These are phyloP conservation scores for Bruguiera gymnorhiza DNA, from an alignment of 345 rosid genomes.

Conservation along the genomic window DNA sequence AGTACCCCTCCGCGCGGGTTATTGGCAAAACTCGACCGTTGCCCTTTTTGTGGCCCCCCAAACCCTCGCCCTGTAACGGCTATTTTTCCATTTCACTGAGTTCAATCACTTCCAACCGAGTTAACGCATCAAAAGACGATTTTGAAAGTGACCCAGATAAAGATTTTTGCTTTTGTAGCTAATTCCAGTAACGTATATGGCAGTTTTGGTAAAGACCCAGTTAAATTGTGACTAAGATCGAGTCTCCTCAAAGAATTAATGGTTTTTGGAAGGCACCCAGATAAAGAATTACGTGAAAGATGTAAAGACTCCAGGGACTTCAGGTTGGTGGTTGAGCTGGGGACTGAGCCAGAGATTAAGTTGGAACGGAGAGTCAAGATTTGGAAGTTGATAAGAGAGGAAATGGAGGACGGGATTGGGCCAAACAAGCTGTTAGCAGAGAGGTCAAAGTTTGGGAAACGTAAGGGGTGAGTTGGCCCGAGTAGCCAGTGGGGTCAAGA, in stretches of 20 bases:
- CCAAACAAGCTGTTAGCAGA: conserved; percentile 72
- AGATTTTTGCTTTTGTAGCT: conserved; percentile 64
- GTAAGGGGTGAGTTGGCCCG: conserved; percentile 65
- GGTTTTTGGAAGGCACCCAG: conserved; percentile 55
- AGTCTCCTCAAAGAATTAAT: conserved; percentile 46
- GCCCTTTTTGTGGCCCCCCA: too few species aligned
- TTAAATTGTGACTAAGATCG: conserved; percentile 78
- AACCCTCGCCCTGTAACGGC: too few species aligned
- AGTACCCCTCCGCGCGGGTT: too few species aligned
- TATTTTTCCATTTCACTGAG: conserved; percentile 28
- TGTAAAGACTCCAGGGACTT: conserved; percentile 51
- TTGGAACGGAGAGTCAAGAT: conserved; percentile 61
- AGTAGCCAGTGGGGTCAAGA: conserved; percentile 77
- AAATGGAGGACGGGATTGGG: conserved; percentile 53
- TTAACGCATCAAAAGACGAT: conserved; percentile 50
- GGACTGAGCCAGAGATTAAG: conserved; percentile 61
- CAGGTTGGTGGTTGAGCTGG: conserved; percentile 42
- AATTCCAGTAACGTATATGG: conserved; percentile 55
- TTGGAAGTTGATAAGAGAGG: conserved; percentile 52
- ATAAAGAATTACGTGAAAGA: conserved; percentile 58
- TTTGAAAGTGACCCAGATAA: conserved; percentile 55
- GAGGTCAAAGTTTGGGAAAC: conserved; percentile 61
- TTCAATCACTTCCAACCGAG: conserved; percentile 70
- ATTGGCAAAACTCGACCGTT: too few species aligned
- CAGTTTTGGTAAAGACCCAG: conserved; percentile 62